These are phyloP conservation scores for Huntiella bhutanensis DNA, from an alignment of 2,329 filamentous ascomycete species.

Conservation along the genomic window DNA sequence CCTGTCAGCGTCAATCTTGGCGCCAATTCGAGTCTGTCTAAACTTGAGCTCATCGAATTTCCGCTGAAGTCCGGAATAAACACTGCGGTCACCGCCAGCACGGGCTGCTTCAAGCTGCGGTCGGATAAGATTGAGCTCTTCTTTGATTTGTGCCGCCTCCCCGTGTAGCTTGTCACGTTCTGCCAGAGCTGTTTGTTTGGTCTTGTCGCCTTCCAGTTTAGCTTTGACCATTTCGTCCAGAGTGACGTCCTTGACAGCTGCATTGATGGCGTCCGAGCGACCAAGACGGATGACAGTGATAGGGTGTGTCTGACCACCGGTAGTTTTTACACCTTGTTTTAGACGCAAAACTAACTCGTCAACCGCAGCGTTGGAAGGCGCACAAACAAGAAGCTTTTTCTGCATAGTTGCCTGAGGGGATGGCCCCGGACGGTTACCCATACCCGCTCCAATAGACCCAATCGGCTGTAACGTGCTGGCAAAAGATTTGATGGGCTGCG, in stretches of 20 bases:
- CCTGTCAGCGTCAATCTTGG: constrained; percentile 70
- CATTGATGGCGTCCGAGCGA: constrained; percentile 80
- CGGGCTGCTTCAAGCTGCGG: constrained; percentile 51
- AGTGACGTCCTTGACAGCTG: constrained; percentile 74
- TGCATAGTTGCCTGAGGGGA: constrained; percentile 1
- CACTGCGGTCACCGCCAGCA: constrained; percentile 28
- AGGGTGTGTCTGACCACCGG: constrained; percentile 50
- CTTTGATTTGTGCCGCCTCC: constrained; percentile 44
- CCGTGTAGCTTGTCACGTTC: constrained; percentile 41
- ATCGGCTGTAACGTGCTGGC: constrained; percentile 4
- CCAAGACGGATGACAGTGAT: constrained; percentile 81
- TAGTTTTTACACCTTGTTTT: constrained; percentile 68
- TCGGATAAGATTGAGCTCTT: constrained; percentile 54
- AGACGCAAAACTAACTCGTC: constrained; percentile 89
- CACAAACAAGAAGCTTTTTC: constrained; percentile 88
- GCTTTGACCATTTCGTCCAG: constrained; percentile 77
- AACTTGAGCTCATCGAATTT: constrained; percentile 63
- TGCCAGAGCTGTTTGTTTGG: constrained; percentile 35
- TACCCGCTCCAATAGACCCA: constrained; percentile 1
- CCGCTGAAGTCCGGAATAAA: constrained; percentile 42
- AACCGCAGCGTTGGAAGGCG: constrained; percentile 95
- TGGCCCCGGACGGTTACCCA: not conserved
- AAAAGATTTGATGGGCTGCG: not conserved
- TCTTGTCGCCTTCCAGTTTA: constrained; percentile 42
- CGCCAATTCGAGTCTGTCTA: constrained; percentile 53